Conservation (phyloP, 2,329 filamentous ascomycete species). For the Cordyceps sp. region DNA sequence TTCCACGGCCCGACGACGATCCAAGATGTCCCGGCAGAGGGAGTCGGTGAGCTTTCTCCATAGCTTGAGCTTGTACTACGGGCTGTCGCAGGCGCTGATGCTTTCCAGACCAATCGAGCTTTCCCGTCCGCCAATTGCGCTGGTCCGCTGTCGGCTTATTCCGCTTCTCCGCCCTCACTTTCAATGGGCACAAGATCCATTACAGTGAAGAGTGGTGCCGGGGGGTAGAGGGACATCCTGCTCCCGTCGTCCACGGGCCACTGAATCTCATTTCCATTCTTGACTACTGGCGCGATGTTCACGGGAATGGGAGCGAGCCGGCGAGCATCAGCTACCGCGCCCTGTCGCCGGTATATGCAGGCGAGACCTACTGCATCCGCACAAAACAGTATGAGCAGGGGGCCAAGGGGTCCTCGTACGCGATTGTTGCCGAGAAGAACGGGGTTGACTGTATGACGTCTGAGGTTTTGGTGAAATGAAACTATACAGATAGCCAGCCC, state of each 20-base stretch:
- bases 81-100: constrained; percentile 1
- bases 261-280: constrained; percentile 59
- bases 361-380: constrained; percentile 46
- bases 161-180: constrained; percentile 69
- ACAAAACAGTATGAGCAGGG: constrained; percentile 22
- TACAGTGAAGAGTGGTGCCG: constrained; percentile 53
- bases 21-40: constrained; percentile 6
- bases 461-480: neutral
- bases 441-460: constrained; percentile 7
- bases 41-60: too few relatives aligned
- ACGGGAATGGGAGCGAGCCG: constrained; percentile 12
- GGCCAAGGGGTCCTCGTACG: constrained; percentile 15
- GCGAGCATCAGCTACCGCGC: constrained; percentile 47
- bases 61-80: too few relatives aligned
- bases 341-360: constrained; percentile 51
- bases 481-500: too few relatives aligned
- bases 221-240: constrained; percentile 50
- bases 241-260: constrained; percentile 65
- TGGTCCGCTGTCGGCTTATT: constrained; percentile 45
- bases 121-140: constrained; percentile 13
- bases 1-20: constrained; percentile 11
- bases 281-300: constrained; percentile 44
- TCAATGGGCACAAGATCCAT: constrained; percentile 78
- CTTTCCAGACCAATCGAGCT: constrained; percentile 4
- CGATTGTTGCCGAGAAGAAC: constrained; percentile 28